Evolutionary conservation across 495 filamentous ascomycete species (phyloP), one percentile per base, ranked within the genome.

Genomic region (Penicillium verhagenii): DNA sequence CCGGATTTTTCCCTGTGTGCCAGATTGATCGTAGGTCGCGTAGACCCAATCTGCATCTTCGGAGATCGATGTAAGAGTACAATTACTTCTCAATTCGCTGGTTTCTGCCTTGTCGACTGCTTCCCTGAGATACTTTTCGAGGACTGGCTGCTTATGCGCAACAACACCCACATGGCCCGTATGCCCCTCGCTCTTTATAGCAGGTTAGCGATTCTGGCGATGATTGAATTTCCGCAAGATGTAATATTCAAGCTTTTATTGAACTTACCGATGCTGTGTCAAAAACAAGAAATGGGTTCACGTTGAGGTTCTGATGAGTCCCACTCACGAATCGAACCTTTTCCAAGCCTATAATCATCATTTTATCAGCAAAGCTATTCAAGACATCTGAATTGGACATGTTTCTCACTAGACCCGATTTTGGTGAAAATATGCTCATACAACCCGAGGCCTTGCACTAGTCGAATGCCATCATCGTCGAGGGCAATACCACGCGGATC

Each of bases 401-500:
- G 4, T 4, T 23, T 13, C 51, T 62, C 55, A 66, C 75, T 63
- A 9, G 54, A 57, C 2, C 69, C 65, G 25, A 71, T 63, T 18
- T 74, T 68, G 0, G 66, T 65, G 28, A 68, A 68, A 13, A 81
- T 60, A 3, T 63, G 52, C 1, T 72, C 61, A 19, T 76, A 75
- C 13, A 81, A 55, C 2, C 77, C 77, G 16, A 81, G 47, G 4
- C 72, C 69, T 54, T 77, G 74, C 1, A 79, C 48, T 2, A 75
- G 61, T n/a, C 79, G 67, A 45, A 81, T 72, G 1, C 74, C 77
- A 60, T 83, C 79, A 28, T 76, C 72, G 24, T 78, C 77, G 13
- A 83, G 61, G 14, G 71, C 75, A 37, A 83, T 76, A 1, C 78
- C 80, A 19, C 78, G 65, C 0, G 80, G 79, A 56, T 83, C 80